Percentiles rank a stretch among this genome's conserved stretches.
These are phyloP conservation scores for Sporothrix brunneoviolacea DNA, from an alignment of 2,329 filamentous ascomycete species.

Conservation along the genomic window DNA sequence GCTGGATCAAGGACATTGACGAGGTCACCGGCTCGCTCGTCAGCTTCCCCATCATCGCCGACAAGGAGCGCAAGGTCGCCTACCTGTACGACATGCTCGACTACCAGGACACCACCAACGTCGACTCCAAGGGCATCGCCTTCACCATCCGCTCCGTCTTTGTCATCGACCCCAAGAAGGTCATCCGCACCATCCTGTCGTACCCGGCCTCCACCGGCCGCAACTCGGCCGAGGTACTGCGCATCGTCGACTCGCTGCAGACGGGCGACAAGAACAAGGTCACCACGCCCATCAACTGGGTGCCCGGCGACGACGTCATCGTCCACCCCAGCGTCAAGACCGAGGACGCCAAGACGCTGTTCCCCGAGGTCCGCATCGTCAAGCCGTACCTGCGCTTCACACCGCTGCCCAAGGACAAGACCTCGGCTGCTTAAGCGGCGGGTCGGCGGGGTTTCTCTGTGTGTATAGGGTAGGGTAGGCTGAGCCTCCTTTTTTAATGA, in stretches of 20 bases:
- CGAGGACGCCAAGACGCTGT: constrained; percentile 80
- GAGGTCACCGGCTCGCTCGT: constrained; percentile 67
- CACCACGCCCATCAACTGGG: constrained; percentile 87
- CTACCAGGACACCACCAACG: constrained; percentile 74
- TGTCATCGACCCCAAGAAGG: constrained; percentile 90
- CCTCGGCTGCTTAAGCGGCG: constrained; percentile 8
- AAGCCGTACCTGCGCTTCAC: constrained; percentile 73
- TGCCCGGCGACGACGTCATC: constrained; percentile 83
- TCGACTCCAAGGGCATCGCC: constrained; percentile 74
- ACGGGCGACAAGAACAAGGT: constrained; percentile 81
- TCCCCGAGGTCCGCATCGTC: constrained; percentile 65
- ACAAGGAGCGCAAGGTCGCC: constrained; percentile 70
- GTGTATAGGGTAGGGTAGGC: constrained; percentile 4
- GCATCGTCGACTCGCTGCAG: constrained; percentile 73
- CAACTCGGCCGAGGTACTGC: constrained; percentile 72
- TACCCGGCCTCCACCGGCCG: constrained; percentile 89
- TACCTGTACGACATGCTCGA: constrained; percentile 78
- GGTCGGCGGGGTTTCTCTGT: not conserved
- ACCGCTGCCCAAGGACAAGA: constrained; percentile 46
- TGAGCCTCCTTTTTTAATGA: not conserved
- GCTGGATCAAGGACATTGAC: constrained; percentile 86
- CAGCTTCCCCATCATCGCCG: constrained; percentile 73
- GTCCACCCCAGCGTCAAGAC: constrained; percentile 77
- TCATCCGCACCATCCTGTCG: constrained; percentile 83
- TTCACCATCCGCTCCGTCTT: constrained; percentile 95